Percentiles rank a stretch among this genome's conserved stretches.
Evolutionary conservation across 352 stramenopile species (phyloP).

Genomic region (Blastocystis sp.): DNA sequence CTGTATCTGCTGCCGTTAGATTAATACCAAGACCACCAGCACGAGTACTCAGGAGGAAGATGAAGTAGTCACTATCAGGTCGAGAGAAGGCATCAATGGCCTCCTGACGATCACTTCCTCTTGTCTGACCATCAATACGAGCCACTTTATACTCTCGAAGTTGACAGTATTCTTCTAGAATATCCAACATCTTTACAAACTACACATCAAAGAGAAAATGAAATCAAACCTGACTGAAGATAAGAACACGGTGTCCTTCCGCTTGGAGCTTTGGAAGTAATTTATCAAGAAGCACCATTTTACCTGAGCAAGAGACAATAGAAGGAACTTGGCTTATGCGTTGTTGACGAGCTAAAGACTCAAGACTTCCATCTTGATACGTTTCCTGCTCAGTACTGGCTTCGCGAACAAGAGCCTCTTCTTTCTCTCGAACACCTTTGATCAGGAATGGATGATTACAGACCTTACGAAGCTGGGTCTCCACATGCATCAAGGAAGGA

Average conservation of each 20-base stretch:
- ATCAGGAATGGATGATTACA: slow-evolving; percentile 89
- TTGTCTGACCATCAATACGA: slow-evolving; percentile 84
- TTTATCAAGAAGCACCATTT: slow-evolving; percentile 75
- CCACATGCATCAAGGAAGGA: slow-evolving; percentile 80
- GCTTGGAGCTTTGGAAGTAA: slow-evolving; percentile 86
- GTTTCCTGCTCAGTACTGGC: background rate
- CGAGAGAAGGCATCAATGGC: slow-evolving; percentile 93
- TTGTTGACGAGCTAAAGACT: background rate
- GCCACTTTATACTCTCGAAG: slow-evolving; percentile 83
- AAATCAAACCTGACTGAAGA: slow-evolving; percentile 84
- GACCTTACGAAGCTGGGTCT: slow-evolving; percentile 89
- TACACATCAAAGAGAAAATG: background rate
- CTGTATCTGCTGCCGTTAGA: slow-evolving; percentile 93
- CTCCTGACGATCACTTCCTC: slow-evolving; percentile 82
- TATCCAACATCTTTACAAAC: slow-evolving; percentile 84
- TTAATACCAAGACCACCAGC: slow-evolving; percentile 97
- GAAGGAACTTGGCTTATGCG: background rate
- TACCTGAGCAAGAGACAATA: slow-evolving; percentile 72
- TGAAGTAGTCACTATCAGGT: slow-evolving; percentile 89
- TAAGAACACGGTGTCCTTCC: slow-evolving; percentile 87
- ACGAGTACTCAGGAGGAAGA: slow-evolving; percentile 96
- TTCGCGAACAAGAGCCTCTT: slow-evolving; percentile 11
- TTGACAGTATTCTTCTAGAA: slow-evolving; percentile 87
- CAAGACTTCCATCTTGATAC: background rate
- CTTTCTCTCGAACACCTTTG: slow-evolving; percentile 70